Conservation (phyloP, 208 protist species). For the Phytomonas francai region DNA sequence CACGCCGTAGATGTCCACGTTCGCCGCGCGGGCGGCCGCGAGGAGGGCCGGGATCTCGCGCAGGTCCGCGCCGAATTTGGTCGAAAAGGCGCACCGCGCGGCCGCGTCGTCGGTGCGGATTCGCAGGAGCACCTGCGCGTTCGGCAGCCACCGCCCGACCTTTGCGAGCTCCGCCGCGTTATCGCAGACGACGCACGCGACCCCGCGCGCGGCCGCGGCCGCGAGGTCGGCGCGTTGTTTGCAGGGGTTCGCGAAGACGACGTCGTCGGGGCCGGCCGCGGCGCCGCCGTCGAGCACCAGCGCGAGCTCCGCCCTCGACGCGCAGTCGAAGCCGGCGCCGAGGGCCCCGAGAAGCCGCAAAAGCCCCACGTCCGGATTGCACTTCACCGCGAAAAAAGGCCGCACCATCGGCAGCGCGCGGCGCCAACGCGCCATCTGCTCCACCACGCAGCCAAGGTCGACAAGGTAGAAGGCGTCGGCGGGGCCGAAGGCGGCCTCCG, state of each 20-base stretch:
- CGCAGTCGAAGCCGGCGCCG: slow-evolving; percentile 82
- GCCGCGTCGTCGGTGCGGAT: slow-evolving; percentile 67
- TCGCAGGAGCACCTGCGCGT: slow-evolving; percentile 43
- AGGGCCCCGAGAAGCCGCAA: slow-evolving; percentile 50
- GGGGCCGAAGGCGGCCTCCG: slow-evolving; percentile 16
- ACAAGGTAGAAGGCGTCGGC: slow-evolving; percentile 77
- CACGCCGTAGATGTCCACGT: slow-evolving; percentile 64
- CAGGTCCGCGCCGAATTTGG: slow-evolving; percentile 73
- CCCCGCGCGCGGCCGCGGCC: slow-evolving; percentile 32
- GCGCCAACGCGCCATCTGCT: slow-evolving; percentile 60
- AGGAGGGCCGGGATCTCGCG: slow-evolving; percentile 38
- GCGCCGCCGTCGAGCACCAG: slow-evolving; percentile 33
- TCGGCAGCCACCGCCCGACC: slow-evolving; percentile 40
- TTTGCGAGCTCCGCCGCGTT: slow-evolving; percentile 72
- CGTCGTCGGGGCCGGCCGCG: slow-evolving; percentile 28
- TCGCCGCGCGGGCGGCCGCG: slow-evolving; percentile 19
- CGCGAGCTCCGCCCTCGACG: slow-evolving; percentile 52
- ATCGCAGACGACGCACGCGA: slow-evolving; percentile 79
- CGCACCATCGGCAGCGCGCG: slow-evolving; percentile 57
- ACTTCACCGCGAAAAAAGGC: slow-evolving; percentile 83
- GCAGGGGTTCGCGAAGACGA: slow-evolving; percentile 87
- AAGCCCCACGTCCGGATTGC: slow-evolving; percentile 49
- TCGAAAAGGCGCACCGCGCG: slow-evolving; percentile 60
- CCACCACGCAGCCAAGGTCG: slow-evolving; percentile 58
- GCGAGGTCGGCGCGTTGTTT: slow-evolving; percentile 64